Base-by-base conservation (phyloP, 345 rosid genomes). In the Aquilaria sinensis region DNA sequence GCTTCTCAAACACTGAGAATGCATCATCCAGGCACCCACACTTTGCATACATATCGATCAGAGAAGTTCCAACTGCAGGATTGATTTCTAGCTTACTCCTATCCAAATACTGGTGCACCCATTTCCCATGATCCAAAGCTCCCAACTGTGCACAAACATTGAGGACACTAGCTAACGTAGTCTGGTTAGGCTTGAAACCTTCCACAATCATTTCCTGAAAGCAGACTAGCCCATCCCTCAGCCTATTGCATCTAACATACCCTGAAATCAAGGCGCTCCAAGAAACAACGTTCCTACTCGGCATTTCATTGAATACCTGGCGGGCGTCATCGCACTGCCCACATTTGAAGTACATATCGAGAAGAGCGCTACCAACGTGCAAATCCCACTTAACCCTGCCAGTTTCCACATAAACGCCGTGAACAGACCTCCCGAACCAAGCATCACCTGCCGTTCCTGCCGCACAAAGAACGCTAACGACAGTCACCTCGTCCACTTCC, bases 201-300 rank as follows among this genome's bases (percentile, higher is more conserved):
- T 57, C 61, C 13, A 53, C 32, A 2, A 76, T 63, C 80, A 79
- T 79, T 33, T 58, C 63, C 30, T 69, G 64, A 50, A 70, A 76
- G 51, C 62, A 14, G 32, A 48, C 14, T n/a, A 79, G 61, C 32
- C 75, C 78, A 51, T 76, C 78, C 31, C 43, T 60, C 31, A 58
- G 71, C 51, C 74, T 63, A 61, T 50, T 47, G 13, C 76, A 66
- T 51, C 70, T 71, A 31, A 62, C 64, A 60, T 61, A 70, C 30
- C 83, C 80, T 3, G 74, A 54, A 9, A 79, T 65, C 72, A 79
- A 72, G 4, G 76, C 64, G 47, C 64, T 73, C 80, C 83, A 79
- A 32, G 74, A 62, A 47, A 76, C 72, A 12, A 73, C 74, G 49
- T 76, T 79, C 53, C 37, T 70, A 1, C 46, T 55, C 6, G 78